Evolutionary conservation across 768 basidiomycete species (phyloP), one percentile per base, ranked within the genome.

Genomic region (Mycena chlorophos): DNA sequence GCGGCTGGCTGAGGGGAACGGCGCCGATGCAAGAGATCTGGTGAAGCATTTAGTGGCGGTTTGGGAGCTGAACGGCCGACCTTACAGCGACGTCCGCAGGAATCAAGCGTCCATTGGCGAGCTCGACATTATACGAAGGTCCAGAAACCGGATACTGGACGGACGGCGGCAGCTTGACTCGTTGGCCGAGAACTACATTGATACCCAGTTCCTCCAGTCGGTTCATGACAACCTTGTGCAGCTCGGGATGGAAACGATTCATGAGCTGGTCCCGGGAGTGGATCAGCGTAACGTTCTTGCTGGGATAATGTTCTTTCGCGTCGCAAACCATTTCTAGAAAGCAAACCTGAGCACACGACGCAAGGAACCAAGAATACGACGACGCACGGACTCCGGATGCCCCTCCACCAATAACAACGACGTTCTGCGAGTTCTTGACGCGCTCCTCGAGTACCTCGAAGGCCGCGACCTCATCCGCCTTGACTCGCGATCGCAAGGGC

Each of bases 351-450:
- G 8, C 8, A 37, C n/a, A n/a, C n/a, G 48, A 4, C 2, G 37
- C 5, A 39, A 23, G 20, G 5, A 6, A 28, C 26, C 27, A n/a
- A 27, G 42, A n/a, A n/a, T n/a, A 51, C 6, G 20, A 5, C 39
- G 25, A 74, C 79, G 66, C 60, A 82, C 80, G 79, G 37, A 84
- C 74, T 1, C 84, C 84, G 17, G 81, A 77, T 4, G 84, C 79
- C 1, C 84, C 84, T 4, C 80, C 83, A n/a, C 84, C 84, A 4
- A 84, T 68, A 22, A 85, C 70, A 10, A 82, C 71, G 6, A 85
- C 69, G 30, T 73, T 74, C 5, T 64, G 65, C 0, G 80, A 75
- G 8, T 60, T 49, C 29, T 61, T 56, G 19, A 78, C 67, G 3
- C 58, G 66, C 28, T 63, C 40, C 55, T 78, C 77, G 17, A 67